Evolutionary conservation across 306 rosid genomes (phyloP), one percentile per base, ranked within the genome.

Genomic region (Vachellia collinsii): DNA sequence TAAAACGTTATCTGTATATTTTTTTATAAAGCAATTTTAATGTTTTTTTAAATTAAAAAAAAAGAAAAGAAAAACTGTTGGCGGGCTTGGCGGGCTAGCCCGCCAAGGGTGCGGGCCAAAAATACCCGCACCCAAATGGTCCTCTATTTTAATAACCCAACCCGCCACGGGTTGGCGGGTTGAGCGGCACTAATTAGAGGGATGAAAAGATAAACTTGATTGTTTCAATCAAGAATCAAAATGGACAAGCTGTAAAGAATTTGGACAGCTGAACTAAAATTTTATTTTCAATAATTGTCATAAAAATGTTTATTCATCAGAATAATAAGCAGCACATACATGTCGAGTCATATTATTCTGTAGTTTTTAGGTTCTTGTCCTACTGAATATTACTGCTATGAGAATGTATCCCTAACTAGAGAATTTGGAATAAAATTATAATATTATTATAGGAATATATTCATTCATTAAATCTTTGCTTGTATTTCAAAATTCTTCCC

Each of bases 361-460:
- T 37, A 38, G 44, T 41, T 48, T 72, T 36, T 63, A 80, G 83
- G 46, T 38, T 62, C 65, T 62, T 72, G 20, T 16, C 20, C 70
- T 11, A 36, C 14, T 34, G 69, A 36, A 16, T 7, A 63, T 14
- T 37, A 63, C 9, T 14, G 1, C 9, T 14, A 5, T 29, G 43
- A 34, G 69, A 63, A 63, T 63, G 43, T 34, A 64, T 64, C 23
- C 70, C 44, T 5, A 64, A 0, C 2, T 3, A 14, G 6, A 34
- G 69, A 34, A 62, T 6, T 13, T 1, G 6, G 69, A 63, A 64
- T 64, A 64, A 64, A 64, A 34, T 13, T 3, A 62, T 11, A 36
- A 64, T 36, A 64, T 64, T 13, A 1, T 13, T 34, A 3, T 50
- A 36, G 6, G 70, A 64, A 64, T 56, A 56, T 64, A 39, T 63